Base-by-base conservation (phyloP, 768 basidiomycete genomes). In the Lanmaoa rubissima region DNA sequence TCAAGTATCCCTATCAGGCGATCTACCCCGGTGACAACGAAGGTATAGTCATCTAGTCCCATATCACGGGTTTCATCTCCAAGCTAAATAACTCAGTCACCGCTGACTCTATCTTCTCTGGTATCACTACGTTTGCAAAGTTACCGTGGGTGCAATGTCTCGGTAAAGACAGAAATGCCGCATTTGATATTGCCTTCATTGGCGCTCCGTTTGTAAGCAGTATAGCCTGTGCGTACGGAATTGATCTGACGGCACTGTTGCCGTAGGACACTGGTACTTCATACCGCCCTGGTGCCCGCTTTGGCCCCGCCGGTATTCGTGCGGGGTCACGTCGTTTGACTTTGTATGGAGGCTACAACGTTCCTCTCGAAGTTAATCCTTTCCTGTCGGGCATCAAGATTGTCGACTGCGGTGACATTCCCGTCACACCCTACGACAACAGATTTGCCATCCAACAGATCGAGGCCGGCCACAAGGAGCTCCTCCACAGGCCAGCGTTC, bases 131-230 rank as follows among this genome's bases (percentile, higher is more conserved):
- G 3, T 95, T 94, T 68, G 92, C 93, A 17, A 92, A 82, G 70
- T 79, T 95, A n/a, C 90, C 90, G 28, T 92, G 88, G 83, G 79
- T 85, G 1, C 82, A 86, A 61, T 94, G 92, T 69, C 82, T 94
- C 49, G 84, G 83, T 42, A 80, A 79, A 59, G 82, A 87, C 53
- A 78, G 69, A 45, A 66, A 83, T 51, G 69, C 75, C 32, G 70
- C 79, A 1, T 86, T 90, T 61, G 93, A 95, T 70, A 86, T 95
- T 53, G 92, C 90, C 24, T 83, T 95, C 69, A 72, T 94, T 40
- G 92, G 88, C 32, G 88, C 87, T 40, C 88, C 87, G 1, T 90
- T 90, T 65, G 86, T 87, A 73, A 67, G 82, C 67, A 19, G n/a
- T 38, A 17, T 5, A 35, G 5, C 13, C n/a, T 41, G 10, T 14